Evolutionary conservation across 2,329 filamentous ascomycete species (phyloP), one percentile per base, ranked within the genome.

Genomic region (Scopulariopsis brevicaulis): DNA sequence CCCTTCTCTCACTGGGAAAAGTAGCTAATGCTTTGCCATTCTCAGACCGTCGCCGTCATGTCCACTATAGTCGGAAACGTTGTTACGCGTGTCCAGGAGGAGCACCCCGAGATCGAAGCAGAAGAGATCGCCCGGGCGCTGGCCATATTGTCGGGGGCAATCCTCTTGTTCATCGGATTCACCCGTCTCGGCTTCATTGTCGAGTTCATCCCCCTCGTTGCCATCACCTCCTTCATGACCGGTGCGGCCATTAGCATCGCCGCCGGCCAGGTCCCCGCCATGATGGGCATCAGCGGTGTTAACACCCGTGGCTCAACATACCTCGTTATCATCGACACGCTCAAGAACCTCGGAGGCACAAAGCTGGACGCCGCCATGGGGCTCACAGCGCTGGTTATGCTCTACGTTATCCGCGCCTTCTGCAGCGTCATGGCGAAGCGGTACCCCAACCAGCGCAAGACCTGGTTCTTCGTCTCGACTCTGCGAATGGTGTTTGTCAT

Each of bases 401-500:
- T 93, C 4, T 91, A 90, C 66, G 60, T 79, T 8, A 82, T 89
- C 62, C 83, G 88, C 6, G 78, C 69, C 56, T 71, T 73, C 56
- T 90, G 87, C 74, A 81, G 77, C 55, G 78, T 71, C 60, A 75
- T 84, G 64, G 85, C 85, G n/a, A 83, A 79, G 71, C 84, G 79
- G 67, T 78, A 86, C 63, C 87, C 89, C 2, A 72, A 77, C 2
- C 78, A 78, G 56, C 79, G 82, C 59, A 90, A 89, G 77, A 65
- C 82, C 1, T 91, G 83, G 77, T 93, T 93, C 73, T 92, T 93
- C 74, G 70, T 85, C 56, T 87, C 84, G 20, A 93, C 90, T 0
- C 77, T 94, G 46, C 84, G 89, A 43, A 90, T 88, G 4, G 87
- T 83, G 1, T 91, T 94, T 66, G 85, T 92, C 63, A 90, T 94